Conservation (phyloP, 306 rosid genomes). For the Trifolium subterraneum region DNA sequence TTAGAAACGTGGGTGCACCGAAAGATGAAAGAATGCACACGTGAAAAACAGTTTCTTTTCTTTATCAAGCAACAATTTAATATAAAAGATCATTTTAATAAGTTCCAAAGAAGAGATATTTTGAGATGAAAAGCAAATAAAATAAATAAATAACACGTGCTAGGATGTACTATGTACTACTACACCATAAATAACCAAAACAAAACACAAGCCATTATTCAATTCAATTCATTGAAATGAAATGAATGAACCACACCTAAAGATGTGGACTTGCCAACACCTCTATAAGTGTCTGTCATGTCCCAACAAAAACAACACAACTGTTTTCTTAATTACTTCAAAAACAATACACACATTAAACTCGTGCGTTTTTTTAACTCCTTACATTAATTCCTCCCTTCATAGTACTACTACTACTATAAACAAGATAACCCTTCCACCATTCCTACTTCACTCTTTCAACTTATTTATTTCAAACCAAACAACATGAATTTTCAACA, state of each 20-base stretch:
- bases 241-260: not conserved
- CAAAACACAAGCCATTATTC: not conserved
- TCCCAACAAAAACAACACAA: not conserved
- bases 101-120: not conserved
- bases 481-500: conserved; percentile 30
- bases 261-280: conserved; percentile 1
- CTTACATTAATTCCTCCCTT: too few species aligned
- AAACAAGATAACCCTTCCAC: not conserved
- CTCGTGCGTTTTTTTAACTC: not conserved
- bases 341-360: not conserved
- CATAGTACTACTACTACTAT: too few species aligned
- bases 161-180: not conserved
- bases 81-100: too few species aligned
- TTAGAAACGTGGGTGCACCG: too few species aligned
- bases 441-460: not conserved
- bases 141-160: not conserved
- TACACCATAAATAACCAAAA: not conserved
- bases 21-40: too few species aligned
- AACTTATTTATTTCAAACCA: not conserved
- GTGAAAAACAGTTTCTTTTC: too few species aligned
- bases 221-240: not conserved
- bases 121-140: not conserved
- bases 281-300: not conserved
- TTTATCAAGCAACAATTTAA: too few species aligned
- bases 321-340: not conserved